Base-by-base conservation (phyloP, 2,329 filamentous ascomycete genomes). In the Onygenales sp. region DNA sequence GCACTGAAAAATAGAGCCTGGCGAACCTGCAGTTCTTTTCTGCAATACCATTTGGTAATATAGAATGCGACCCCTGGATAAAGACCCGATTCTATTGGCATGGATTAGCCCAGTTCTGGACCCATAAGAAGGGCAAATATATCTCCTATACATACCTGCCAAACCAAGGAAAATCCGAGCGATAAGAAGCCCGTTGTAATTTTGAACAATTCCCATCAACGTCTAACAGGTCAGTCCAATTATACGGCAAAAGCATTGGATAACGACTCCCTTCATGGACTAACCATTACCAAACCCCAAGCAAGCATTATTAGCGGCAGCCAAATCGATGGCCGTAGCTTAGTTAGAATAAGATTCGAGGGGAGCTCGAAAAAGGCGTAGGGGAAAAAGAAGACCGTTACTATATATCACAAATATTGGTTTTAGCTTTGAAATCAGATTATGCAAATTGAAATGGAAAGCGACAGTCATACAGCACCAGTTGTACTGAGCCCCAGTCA, bases 171-270 rank as follows among this genome's bases (percentile, higher is more conserved):
- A 77, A 52, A 78, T 69, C 3, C 76, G 71, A 7, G 73, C 67
- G 2, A 67, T 67, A 33, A 78, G 66, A 36, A 79, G 69, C 0
- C 76, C 76, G 3, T 66, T 60, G 50, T 75, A 72, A 53, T 71
- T 72, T 47, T 76, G 67, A 2, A 72, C 72, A 2, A 78, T 62
- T 6, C 76, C 76, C 66, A 76, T 78, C 46, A 78, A 62, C 0
- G 76, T 78, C 43, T 64, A 49, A 27, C 32, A 31, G 7, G 33
- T 14, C 31, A n/a, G n/a, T 39, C 52, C 41, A 13, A 45, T 9
- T 27, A 36, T 31, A 8, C 9, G 35, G 8, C 14, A 11, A 8
- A 45, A 45, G 21, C n/a, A n/a, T 11, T 7, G 3, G 21, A 17
- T 17, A 13, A 1, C 8, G 21, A 45, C 11, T 11, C 43, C 43